These are phyloP conservation scores for Gossypium gossypioides DNA, from an alignment of 441 rosid genomes.

Conservation along the genomic window DNA sequence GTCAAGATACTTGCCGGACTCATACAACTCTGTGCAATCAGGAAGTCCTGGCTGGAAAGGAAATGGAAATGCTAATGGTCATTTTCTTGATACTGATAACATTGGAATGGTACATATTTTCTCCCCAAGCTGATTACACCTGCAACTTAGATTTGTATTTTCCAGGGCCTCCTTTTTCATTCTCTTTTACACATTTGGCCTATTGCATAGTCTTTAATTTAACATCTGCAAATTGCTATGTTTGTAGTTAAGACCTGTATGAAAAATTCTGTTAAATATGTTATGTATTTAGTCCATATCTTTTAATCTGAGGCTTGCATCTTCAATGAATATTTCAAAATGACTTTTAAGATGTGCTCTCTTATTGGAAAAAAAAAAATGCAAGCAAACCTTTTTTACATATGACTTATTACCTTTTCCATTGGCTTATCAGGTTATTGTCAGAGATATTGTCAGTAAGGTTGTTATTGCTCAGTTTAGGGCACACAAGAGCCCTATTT, in stretches of 20 bases:
- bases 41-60: conserved; percentile 46
- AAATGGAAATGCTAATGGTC: conserved; percentile 44
- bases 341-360: background rate
- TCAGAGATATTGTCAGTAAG: conserved; percentile 65
- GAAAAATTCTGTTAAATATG: background rate
- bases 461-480: conserved; percentile 64
- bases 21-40: conserved; percentile 34
- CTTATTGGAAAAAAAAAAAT: background rate
- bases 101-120: conserved; percentile 64
- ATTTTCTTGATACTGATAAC: conserved; percentile 47
- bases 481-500: conserved; percentile 89
- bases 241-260: background rate
- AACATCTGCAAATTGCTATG: background rate
- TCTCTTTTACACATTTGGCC: background rate
- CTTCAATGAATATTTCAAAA: background rate
- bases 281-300: background rate
- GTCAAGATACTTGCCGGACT: conserved; percentile 55
- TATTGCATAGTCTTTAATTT: background rate
- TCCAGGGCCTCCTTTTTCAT: conserved; percentile 1
- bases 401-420: background rate
- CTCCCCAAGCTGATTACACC: conserved; percentile 12
- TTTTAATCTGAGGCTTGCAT: background rate
- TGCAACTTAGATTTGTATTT: background rate
- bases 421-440: conserved; percentile 54
- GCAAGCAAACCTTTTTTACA: background rate